A percentile compares a stretch with the other conserved stretches of the same genome.
Evolutionary conservation across 2,329 filamentous ascomycete genomes (phyloP).

Genomic region (Diaporthe vaccinii): DNA sequence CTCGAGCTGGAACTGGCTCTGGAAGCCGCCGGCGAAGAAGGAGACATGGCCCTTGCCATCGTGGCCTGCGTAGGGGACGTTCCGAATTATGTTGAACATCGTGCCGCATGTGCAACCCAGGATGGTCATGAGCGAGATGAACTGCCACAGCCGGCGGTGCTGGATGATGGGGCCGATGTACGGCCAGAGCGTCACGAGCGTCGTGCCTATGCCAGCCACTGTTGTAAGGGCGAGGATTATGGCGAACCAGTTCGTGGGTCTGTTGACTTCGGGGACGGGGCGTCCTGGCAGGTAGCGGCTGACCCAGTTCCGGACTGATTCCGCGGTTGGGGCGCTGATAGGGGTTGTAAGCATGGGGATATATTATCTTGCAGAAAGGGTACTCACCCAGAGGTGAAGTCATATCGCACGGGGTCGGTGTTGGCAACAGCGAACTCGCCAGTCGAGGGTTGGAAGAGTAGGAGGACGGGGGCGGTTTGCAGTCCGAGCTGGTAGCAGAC

Average conservation of each 20-base stretch:
- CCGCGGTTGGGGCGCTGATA: slow-evolving; percentile 78
- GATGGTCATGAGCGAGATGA: slow-evolving; percentile 87
- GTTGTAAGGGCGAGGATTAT: slow-evolving; percentile 77
- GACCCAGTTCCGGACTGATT: slow-evolving; percentile 84
- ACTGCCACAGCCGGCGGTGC: slow-evolving; percentile 95
- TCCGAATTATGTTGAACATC: slow-evolving; percentile 99
- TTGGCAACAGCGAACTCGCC: slow-evolving; percentile 83
- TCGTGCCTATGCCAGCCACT: slow-evolving; percentile 77
- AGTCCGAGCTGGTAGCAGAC: slow-evolving; percentile 77
- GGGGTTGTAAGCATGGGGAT: not conserved
- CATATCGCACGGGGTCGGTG: slow-evolving; percentile 80
- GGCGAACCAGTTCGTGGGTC: slow-evolving; percentile 89
- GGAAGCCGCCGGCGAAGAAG: slow-evolving; percentile 94
- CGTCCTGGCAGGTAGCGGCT: slow-evolving; percentile 82
- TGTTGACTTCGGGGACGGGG: slow-evolving; percentile 81
- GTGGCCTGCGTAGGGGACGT: slow-evolving; percentile 90
- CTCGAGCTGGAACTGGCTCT: slow-evolving; percentile 93
- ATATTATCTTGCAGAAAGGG: not conserved
- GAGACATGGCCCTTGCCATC: slow-evolving; percentile 87
- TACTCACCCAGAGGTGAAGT: slow-evolving; percentile 84
- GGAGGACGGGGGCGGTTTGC: slow-evolving; percentile 91
- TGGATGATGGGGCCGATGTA: slow-evolving; percentile 86
- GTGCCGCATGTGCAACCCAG: slow-evolving; percentile 95
- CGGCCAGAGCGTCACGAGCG: slow-evolving; percentile 78
- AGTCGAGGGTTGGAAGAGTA: slow-evolving; percentile 87